Base-by-base conservation (phyloP, 306 rosid species). In the Glycine latifolia region DNA sequence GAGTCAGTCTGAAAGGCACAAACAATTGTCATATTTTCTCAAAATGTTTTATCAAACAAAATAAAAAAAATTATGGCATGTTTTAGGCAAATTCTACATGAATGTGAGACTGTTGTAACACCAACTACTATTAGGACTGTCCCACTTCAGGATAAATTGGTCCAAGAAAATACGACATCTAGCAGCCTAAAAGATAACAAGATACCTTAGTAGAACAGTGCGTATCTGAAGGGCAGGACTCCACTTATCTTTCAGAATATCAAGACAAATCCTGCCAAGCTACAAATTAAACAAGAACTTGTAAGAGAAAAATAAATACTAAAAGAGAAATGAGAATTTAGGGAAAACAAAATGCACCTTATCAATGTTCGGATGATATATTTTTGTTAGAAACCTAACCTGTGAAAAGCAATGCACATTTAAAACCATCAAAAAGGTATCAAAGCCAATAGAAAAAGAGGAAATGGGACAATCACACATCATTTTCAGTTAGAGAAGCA, bases 301-400 rank as follows among this genome's bases (percentile, higher is more conserved):
- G 72, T 82, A 31, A 82, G 61, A 65, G 80, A 78, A n/a, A 56
- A 61, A n/a, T 56, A 39, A 52, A 17, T 59, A 46, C 16, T 41
- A 26, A 39, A 67, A 72, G 63, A 37, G 48, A 75, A 43, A 48
- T 43, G 66, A 81, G 39, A 79, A 78, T 55, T 63, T 44, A 16
- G 53, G 47, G 59, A 48, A 20, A 5, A 41, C n/a, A 80, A 46
- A 76, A 78, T 78, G 50, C 87, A 92, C 98, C 97, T 94, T 94
- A 71, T 94, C 98, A 79, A 94, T 94, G 89, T 94, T 94, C 1
- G 98, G 98, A 78, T 94, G 98, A 83, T 94, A 94, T 82, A 94
- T 94, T 86, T 94, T 94, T 66, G 98, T 94, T 52, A 94, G 91
- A 81, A 94, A 94, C 74, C 98, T 90, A 76, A 94, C 98, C 98